Evolutionary conservation across 768 basidiomycete genomes (phyloP), one percentile per base, ranked within the genome.

Genomic region (Hortiboletus campestris): DNA sequence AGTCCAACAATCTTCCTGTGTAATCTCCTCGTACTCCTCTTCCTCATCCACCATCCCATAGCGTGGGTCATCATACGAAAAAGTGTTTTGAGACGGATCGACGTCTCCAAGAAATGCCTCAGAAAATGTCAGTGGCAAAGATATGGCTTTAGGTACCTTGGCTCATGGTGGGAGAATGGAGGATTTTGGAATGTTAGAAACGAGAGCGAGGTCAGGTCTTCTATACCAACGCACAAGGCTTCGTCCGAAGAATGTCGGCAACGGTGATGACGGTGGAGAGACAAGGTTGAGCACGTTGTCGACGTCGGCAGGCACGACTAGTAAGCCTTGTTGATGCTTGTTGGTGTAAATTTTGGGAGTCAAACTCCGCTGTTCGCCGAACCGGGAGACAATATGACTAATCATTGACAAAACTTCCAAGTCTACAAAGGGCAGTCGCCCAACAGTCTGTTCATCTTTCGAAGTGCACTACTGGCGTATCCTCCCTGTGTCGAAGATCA

Each of bases 1-100:
- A 39, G 88, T 85, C 93, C 93, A 96, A 71, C 93, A 94, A 66
- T 94, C 92, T 71, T 94, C 92, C 66, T 93, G 92, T 0, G 91
- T 91, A 71, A 94, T 88, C 67, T 90, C 87, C 66, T 88, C 88
- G 57, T 81, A 81, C n/a, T 79, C 78, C 32, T 80, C 74, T 49
- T 78, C 75, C 40, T 73, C 74, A 41, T 86, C 84, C 20, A 86
- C 83, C 69, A 76, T 75, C 34, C 73, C 82, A 63, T 80, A 82
- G 51, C 74, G 79, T 14, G 81, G 74, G 54, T 88, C 84, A 63
- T 88, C 87, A 61, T 84, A 85, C 12, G 77, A 61, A 56, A 82
- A 81, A 1, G 68, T 34, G 31, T 76, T 74, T 64, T 84, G 83
- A 3, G 75, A 65, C 38, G 74, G 61, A 63, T 78, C 72, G 54